Evolutionary conservation across 2,329 filamentous ascomycete genomes (phyloP), one percentile per base, ranked within the genome.

Genomic region (Fusarium redolens): DNA sequence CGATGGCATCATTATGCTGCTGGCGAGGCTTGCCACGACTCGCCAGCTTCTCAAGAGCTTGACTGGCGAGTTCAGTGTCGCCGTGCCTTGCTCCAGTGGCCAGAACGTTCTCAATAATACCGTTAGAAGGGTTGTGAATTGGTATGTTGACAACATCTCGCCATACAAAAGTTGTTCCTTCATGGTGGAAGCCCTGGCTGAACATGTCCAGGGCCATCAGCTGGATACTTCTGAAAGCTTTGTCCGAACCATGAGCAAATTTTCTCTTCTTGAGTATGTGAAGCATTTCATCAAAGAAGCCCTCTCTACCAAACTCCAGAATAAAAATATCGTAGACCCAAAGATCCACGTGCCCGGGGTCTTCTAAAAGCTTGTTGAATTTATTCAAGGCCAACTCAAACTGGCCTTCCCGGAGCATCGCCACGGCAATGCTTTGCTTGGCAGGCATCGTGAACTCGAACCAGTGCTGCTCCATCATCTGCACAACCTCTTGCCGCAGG

Each of bases 321-420:
- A 95, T 87, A 59, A 95, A 91, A 67, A 96, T 88, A 76, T 95
- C 92, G 77, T 92, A 92, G 12, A 97, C 85, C 95, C 95, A 98
- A 1, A 85, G 78, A 35, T 92, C 87, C 7, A 95, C 82, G 4
- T 75, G 77, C 2, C 89, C 83, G 5, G 86, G 84, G 54, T 88
- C 85, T 57, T 85, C 82, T 45, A 89, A 83, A 87, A 97, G 89
- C 28, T 88, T 83, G 41, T 93, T 91, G 45, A 97, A 81, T 73
- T 89, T 89, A 57, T 89, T 86, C 65, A 97, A 84, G 3, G 94
- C 95, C 71, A 95, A 84, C 82, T 98, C 96, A 70, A 94, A 91
- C 76, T 97, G 92, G 2, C 91, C 89, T 75, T 98, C 95, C 25
- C 95, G 89, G 40, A 98, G 85, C 66, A 97, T 83, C 0, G 94